Percentiles rank a stretch among this genome's conserved stretches.
These are phyloP conservation scores for Hirsutella minnesotensis DNA, from an alignment of 2,329 filamentous ascomycete species.

Conservation along the genomic window DNA sequence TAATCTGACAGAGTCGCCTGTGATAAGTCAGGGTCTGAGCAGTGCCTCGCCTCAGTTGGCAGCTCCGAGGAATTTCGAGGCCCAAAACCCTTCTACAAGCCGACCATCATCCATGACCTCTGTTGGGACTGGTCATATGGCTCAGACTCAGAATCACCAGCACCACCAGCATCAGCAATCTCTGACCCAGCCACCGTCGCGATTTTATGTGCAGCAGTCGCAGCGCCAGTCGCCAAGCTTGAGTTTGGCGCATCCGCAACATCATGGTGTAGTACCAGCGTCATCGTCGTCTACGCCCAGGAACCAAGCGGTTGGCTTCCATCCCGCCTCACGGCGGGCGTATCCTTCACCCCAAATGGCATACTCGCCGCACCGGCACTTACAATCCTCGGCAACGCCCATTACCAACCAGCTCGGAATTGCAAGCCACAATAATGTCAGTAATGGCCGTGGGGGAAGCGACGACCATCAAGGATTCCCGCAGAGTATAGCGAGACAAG, in stretches of 20 bases:
- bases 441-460: slow-evolving; percentile 5
- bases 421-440: slow-evolving; percentile 1
- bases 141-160: slow-evolving; percentile 2
- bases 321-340: slow-evolving; percentile 2
- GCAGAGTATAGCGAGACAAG: slow-evolving; percentile 8
- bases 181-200: slow-evolving; percentile 7
- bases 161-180: slow-evolving; percentile 8
- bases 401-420: slow-evolving; percentile 8
- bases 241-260: slow-evolving; percentile 1
- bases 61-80: slow-evolving; percentile 7
- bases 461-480: slow-evolving; percentile 8
- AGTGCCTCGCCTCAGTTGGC: slow-evolving; percentile 4
- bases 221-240: slow-evolving; percentile 5
- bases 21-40: slow-evolving; percentile 3
- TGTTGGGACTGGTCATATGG: slow-evolving; percentile 4
- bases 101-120: background rate
- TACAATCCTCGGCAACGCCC: slow-evolving; percentile 4
- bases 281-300: slow-evolving; percentile 1
- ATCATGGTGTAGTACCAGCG: background rate
- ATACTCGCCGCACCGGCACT: slow-evolving; percentile 7
- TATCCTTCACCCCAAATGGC: slow-evolving; percentile 4
- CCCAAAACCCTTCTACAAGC: slow-evolving; percentile 5
- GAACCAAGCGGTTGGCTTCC: slow-evolving; percentile 4
- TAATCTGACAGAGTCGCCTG: slow-evolving; percentile 6
- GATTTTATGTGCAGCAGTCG: slow-evolving; percentile 1